Evolutionary conservation across 108 stramenopile genomes (phyloP).

Genomic region (Stephanodiscus minutulus): DNA sequence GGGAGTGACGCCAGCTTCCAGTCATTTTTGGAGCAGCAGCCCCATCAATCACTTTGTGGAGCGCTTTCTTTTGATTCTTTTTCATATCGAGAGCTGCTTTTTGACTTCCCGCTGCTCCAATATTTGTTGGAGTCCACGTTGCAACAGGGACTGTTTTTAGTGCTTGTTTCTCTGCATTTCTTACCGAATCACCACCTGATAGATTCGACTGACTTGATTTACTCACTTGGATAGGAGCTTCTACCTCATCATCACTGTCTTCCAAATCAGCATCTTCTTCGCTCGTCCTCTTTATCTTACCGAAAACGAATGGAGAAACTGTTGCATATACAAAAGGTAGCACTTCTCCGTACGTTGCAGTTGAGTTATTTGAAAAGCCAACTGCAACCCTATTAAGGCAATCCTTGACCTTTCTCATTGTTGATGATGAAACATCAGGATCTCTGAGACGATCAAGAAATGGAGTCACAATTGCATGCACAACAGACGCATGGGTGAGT

Average conservation of each 20-base stretch:
- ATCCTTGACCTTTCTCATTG: constrained; percentile 73
- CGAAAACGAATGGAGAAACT: constrained; percentile 68
- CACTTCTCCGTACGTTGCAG: constrained; percentile 69
- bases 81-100: constrained; percentile 62
- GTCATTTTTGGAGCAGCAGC: constrained; percentile 84
- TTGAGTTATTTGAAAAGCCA: constrained; percentile 89
- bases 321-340: constrained; percentile 86
- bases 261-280: constrained; percentile 40
- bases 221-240: constrained; percentile 57
- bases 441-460: constrained; percentile 70
- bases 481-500: constrained; percentile 58
- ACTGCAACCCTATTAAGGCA: constrained; percentile 85
- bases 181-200: constrained; percentile 3
- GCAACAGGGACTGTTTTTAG: constrained; percentile 47
- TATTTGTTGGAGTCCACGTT: constrained; percentile 75
- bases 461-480: constrained; percentile 74
- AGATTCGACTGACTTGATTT: constrained; percentile 19
- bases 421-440: constrained; percentile 53
- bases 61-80: constrained; percentile 38
- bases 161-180: constrained; percentile 14
- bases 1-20: constrained; percentile 65
- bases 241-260: constrained; percentile 54
- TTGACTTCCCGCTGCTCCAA: constrained; percentile 47
- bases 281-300: constrained; percentile 4
- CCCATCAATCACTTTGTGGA: constrained; percentile 77